Evolutionary conservation across 2,329 filamentous ascomycete genomes (phyloP).

Genomic region (Cryphonectria japonica): DNA sequence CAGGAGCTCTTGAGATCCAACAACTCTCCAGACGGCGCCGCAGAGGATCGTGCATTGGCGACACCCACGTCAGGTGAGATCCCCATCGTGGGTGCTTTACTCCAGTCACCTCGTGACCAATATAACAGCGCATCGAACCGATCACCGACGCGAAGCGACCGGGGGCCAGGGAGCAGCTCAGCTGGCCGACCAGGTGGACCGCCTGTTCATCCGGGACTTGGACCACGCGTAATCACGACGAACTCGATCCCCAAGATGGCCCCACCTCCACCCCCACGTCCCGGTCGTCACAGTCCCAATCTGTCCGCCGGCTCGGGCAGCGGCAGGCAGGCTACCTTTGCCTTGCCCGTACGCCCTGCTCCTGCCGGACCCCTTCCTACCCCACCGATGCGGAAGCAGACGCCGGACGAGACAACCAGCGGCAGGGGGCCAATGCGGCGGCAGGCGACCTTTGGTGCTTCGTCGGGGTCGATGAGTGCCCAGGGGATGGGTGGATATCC

Average conservation of each 20-base stretch:
- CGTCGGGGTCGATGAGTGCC: conserved; percentile 42
- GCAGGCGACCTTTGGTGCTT: conserved; percentile 56
- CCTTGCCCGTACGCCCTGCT: conserved; percentile 66
- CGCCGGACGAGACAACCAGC: conserved; percentile 55
- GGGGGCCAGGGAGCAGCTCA: conserved; percentile 43
- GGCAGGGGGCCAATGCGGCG: conserved; percentile 50
- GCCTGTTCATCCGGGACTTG: conserved; percentile 56
- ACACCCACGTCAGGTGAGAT: conserved; percentile 76
- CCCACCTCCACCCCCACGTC: conserved; percentile 35
- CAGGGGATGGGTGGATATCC: conserved; percentile 39
- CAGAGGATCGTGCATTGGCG: conserved; percentile 51
- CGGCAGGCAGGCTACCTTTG: conserved; percentile 57
- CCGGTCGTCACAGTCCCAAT: conserved; percentile 29
- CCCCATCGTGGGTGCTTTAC: conserved; percentile 63
- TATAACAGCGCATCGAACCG: conserved; percentile 49
- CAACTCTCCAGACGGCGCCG: conserved; percentile 59
- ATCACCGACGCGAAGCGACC: conserved; percentile 55
- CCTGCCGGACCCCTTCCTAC: conserved; percentile 63
- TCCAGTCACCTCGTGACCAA: conserved; percentile 55
- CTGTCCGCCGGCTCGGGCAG: conserved; percentile 44
- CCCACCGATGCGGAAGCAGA: conserved; percentile 62
- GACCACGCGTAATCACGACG: conserved; percentile 54
- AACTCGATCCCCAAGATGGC: conserved; percentile 57
- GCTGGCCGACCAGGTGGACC: conserved; percentile 51
- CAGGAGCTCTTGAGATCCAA: conserved; percentile 72